Evolutionary conservation across 805 yeast genomes (phyloP).

Genomic region (Yamadazyma takamatsuzukensis): DNA sequence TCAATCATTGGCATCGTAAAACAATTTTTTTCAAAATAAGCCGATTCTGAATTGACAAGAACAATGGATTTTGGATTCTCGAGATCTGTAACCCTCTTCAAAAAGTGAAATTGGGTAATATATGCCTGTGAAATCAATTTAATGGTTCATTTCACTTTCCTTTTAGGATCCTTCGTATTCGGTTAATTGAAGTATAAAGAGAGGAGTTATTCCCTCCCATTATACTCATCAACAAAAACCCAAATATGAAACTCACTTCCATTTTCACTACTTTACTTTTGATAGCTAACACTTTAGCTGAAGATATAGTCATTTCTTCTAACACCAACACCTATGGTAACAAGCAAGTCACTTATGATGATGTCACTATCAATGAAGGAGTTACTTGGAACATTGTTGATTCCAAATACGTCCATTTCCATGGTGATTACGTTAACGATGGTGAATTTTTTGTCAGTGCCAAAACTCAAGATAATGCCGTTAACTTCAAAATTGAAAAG

Average conservation of each 20-base stretch:
- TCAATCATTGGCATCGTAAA: too few species aligned
- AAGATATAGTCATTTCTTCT: constrained; percentile 2
- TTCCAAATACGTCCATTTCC: constrained; percentile 15
- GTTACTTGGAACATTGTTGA: constrained; percentile 22
- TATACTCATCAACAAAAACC: too few species aligned
- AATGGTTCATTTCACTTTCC: too few species aligned
- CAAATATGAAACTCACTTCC: constrained; percentile 9
- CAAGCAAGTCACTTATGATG: constrained; percentile 5
- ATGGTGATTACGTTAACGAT: constrained; percentile 17
- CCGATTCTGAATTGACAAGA: too few species aligned
- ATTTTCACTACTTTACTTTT: constrained; percentile 10
- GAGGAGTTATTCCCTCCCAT: too few species aligned
- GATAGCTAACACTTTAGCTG: constrained; percentile 9
- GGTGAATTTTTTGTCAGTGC: constrained; percentile 21
- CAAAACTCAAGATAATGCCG: constrained; percentile 9
- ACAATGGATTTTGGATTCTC: too few species aligned
- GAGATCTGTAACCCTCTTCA: too few species aligned
- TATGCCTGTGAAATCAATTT: too few species aligned
- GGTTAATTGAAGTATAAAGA: too few species aligned
- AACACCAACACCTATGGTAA: constrained; percentile 6
- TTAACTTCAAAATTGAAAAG: constrained; percentile 12
- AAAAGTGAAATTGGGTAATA: too few species aligned
- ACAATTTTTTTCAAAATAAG: too few species aligned
- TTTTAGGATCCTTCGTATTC: too few species aligned
- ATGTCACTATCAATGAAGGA: constrained; percentile 15